phyloP scores from a whole-genome alignment of 2,329 filamentous ascomycete species.

The Xylariaceae sp. region DNA sequence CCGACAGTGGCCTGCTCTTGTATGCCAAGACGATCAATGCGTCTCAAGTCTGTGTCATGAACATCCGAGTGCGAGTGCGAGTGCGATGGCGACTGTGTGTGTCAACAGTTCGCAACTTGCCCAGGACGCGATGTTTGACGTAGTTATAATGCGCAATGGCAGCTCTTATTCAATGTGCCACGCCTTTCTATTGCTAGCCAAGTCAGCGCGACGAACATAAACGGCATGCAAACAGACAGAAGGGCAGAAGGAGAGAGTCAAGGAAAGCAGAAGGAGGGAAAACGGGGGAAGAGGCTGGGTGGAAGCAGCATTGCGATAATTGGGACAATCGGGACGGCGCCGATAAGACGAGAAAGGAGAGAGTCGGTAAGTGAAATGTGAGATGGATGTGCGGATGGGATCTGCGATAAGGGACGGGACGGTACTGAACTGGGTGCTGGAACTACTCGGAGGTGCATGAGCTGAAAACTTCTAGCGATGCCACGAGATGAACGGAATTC shows the following conservation, averaged over 20 bases:
- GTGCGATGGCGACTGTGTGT: background rate
- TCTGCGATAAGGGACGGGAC: background rate
- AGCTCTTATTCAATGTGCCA: background rate
- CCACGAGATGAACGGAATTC: background rate
- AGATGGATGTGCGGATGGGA: background rate
- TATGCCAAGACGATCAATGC: background rate
- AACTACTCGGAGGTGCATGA: background rate
- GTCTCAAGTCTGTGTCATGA: too few relatives aligned
- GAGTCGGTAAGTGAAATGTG: background rate
- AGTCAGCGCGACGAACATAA: background rate
- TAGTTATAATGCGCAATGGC: background rate
- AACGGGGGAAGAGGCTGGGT: background rate
- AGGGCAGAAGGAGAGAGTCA: background rate
- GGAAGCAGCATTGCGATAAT: constrained; percentile 4
- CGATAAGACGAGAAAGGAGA: background rate
- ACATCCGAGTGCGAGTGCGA: too few relatives aligned
- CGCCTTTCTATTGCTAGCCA: background rate
- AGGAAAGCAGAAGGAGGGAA: background rate
- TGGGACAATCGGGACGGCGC: background rate
- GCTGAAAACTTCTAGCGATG: background rate
- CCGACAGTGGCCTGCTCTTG: background rate
- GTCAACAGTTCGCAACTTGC: background rate
- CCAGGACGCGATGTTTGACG: background rate
- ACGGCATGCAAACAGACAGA: background rate
- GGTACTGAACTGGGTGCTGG: background rate